These are phyloP conservation scores for Inga laurina DNA, from an alignment of 306 rosid species.

Conservation along the genomic window DNA sequence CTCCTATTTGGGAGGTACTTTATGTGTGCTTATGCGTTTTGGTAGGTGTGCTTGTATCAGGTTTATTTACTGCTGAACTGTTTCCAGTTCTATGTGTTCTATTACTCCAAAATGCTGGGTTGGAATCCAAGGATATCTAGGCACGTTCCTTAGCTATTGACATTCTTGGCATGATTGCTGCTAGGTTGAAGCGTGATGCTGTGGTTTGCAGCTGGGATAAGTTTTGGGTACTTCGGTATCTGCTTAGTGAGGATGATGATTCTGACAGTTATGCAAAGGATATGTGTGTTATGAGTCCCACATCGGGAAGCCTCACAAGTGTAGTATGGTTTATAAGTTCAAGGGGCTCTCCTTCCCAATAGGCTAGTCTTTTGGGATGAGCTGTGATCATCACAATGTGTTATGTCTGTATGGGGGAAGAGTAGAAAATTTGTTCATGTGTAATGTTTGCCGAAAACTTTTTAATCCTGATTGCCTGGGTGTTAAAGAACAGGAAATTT, in stretches of 20 bases:
- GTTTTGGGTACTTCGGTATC: slow-evolving; percentile 80
- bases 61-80: slow-evolving; percentile 40
- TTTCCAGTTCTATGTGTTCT: slow-evolving; percentile 87
- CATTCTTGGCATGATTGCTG: slow-evolving; percentile 95
- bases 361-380: no score
- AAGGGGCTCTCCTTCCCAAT: no score
- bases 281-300: no score
- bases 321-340: no score
- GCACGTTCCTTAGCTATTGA: slow-evolving; percentile 94
- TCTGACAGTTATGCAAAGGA: slow-evolving; percentile 53
- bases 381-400: no score
- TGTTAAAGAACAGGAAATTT: slow-evolving; percentile 71
- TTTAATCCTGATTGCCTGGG: slow-evolving; percentile 90
- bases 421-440: slow-evolving; percentile 55
- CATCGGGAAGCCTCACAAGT: no score
- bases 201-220: slow-evolving; percentile 65
- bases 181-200: slow-evolving; percentile 98
- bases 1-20: slow-evolving; percentile 82
- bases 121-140: slow-evolving; percentile 78
- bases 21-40: slow-evolving; percentile 15
- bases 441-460: slow-evolving; percentile 77
- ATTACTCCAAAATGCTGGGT: slow-evolving; percentile 89
- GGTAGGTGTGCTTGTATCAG: slow-evolving; percentile 15
- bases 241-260: slow-evolving; percentile 51
- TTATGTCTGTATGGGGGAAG: slow-evolving; percentile 73